Percentiles rank a stretch among this genome's conserved stretches.
Conservation (phyloP, 495 filamentous ascomycete genomes). For the Bombardia bombarda region DNA sequence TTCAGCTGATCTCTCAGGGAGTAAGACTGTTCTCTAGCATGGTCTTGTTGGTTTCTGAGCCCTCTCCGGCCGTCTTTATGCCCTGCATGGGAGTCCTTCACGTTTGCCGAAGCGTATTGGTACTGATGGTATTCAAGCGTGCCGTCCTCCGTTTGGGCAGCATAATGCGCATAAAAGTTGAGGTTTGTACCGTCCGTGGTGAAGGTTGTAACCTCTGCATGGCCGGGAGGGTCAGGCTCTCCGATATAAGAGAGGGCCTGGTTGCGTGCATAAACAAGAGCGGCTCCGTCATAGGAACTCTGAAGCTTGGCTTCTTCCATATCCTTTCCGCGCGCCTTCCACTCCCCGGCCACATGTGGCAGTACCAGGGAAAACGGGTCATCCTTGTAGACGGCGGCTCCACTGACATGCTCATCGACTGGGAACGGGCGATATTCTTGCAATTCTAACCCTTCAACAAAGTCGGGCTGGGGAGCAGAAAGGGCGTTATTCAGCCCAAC, state of each 20-base stretch:
- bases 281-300: slow-evolving; percentile 17
- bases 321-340: slow-evolving; percentile 9
- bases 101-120: slow-evolving; percentile 12
- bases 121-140: slow-evolving; percentile 22
- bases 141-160: slow-evolving; percentile 11
- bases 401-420: slow-evolving; percentile 7
- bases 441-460: background rate
- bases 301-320: slow-evolving; percentile 14
- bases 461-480: background rate
- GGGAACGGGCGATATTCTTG: background rate
- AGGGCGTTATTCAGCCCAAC: slow-evolving; percentile 11
- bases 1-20: slow-evolving; percentile 16
- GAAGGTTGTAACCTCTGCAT: slow-evolving; percentile 22
- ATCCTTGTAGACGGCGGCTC: slow-evolving; percentile 18
- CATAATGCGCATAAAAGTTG: slow-evolving; percentile 22
- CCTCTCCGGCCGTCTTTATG: slow-evolving; percentile 12
- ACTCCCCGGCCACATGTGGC: slow-evolving; percentile 18
- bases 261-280: slow-evolving; percentile 11
- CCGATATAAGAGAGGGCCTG: slow-evolving; percentile 3
- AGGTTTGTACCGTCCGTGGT: slow-evolving; percentile 19
- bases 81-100: slow-evolving; percentile 12
- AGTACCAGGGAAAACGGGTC: slow-evolving; percentile 11
- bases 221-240: slow-evolving; percentile 12
- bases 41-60: slow-evolving; percentile 15
- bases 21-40: slow-evolving; percentile 16